phyloP scores from a whole-genome alignment of 768 basidiomycete species.

The Boletellus sp. region DNA sequence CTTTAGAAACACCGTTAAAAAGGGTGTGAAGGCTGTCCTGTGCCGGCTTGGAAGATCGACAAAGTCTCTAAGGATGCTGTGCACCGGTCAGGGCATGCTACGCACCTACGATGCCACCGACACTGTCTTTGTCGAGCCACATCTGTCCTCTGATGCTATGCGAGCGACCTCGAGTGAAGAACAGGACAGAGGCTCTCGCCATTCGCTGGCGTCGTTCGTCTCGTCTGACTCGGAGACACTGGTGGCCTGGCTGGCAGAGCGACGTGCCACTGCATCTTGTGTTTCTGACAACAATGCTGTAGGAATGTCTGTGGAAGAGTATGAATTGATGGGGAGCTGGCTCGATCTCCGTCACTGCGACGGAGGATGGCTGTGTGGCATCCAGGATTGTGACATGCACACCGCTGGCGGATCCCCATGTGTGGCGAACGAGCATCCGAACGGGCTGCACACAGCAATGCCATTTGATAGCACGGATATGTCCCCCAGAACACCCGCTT shows the following conservation, averaged over 20 bases:
- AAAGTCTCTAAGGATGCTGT: conserved; percentile 11
- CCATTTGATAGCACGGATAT: conserved; percentile 22
- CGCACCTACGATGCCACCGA: conserved; percentile 6
- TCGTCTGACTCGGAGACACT: conserved; percentile 35
- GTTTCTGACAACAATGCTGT: conserved; percentile 23
- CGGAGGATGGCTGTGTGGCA: conserved; percentile 28
- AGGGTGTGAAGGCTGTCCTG: conserved; percentile 22
- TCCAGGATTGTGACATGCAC: conserved; percentile 30
- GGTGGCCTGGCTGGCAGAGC: conserved; percentile 38
- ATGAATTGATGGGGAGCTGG: conserved; percentile 50
- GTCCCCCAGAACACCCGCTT: conserved; percentile 4
- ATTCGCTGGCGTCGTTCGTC: conserved; percentile 26
- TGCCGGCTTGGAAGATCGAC: conserved; percentile 15
- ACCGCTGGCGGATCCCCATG: conserved; percentile 32
- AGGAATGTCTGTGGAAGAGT: conserved; percentile 44
- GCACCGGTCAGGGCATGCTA: conserved; percentile 8
- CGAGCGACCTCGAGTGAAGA: neutral
- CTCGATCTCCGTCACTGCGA: conserved; percentile 24
- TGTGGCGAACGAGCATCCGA: conserved; percentile 18
- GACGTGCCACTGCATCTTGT: conserved; percentile 30
- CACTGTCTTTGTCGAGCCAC: neutral
- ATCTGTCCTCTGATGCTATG: neutral
- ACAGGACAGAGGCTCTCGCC: conserved; percentile 16
- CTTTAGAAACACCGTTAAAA: conserved; percentile 30
- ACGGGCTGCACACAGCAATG: conserved; percentile 23